Evolutionary conservation across 2,329 filamentous ascomycete genomes (phyloP).

Genomic region (Zymoseptoria crescenta): DNA sequence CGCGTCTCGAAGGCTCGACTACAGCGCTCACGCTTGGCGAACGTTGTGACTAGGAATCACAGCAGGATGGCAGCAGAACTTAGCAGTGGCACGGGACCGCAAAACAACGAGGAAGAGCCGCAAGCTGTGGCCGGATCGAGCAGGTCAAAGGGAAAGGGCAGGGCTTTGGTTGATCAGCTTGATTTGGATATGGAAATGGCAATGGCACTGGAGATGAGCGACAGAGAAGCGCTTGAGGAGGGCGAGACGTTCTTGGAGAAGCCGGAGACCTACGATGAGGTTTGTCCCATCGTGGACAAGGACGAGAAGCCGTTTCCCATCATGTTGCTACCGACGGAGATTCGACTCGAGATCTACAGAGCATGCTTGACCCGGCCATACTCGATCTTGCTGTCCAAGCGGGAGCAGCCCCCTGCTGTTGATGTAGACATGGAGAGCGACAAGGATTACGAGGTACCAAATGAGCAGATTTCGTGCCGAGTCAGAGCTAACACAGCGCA

Average conservation of each 20-base stretch:
- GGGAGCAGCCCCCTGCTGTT: conserved; percentile 8
- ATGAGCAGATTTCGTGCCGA: neutral
- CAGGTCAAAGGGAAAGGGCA: conserved; percentile 10
- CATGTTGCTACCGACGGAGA: conserved; percentile 39
- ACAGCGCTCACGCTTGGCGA: neutral
- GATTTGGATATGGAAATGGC: conserved; percentile 1
- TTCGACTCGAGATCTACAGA: conserved; percentile 40
- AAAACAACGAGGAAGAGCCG: conserved; percentile 12
- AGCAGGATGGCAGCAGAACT: conserved; percentile 14
- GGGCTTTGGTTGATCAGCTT: conserved; percentile 1
- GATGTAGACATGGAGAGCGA: conserved; percentile 3
- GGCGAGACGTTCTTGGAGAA: neutral
- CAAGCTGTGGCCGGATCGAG: conserved; percentile 4
- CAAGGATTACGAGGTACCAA: neutral
- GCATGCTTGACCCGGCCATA: conserved; percentile 28
- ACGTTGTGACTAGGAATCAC: conserved; percentile 8
- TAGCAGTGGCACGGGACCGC: conserved; percentile 9
- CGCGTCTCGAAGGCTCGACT: conserved; percentile 11
- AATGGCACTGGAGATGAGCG: neutral
- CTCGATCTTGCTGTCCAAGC: conserved; percentile 25
- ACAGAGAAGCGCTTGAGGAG: conserved; percentile 2
- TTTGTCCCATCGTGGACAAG: conserved; percentile 18
- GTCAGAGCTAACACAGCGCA: neutral
- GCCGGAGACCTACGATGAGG: neutral
- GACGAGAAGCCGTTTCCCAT: conserved; percentile 29